Conservation (phyloP, 805 yeast species). For the Kodamaea laetipori region DNA sequence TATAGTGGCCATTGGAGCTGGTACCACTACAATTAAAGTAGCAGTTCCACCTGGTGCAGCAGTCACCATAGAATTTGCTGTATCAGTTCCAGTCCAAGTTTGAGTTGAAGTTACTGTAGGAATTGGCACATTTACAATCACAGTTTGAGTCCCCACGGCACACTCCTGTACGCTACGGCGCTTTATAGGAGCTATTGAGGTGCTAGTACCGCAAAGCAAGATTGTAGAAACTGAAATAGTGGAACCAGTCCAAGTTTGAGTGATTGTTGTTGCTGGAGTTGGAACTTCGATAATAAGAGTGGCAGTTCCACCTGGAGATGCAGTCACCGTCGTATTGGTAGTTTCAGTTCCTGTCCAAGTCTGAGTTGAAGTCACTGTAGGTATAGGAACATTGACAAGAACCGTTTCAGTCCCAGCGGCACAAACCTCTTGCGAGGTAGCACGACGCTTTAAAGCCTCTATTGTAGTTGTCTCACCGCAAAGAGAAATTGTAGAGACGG, state of each 20-base stretch:
- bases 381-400: constrained; percentile 16
- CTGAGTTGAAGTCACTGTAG: constrained; percentile 7
- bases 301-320: constrained; percentile 15
- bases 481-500: constrained; percentile 4
- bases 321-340: background rate
- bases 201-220: constrained; percentile 13
- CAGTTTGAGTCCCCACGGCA: constrained; percentile 14
- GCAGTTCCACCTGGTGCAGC: constrained; percentile 10
- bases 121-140: constrained; percentile 11
- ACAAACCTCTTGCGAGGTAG: no score
- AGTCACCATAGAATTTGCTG: constrained; percentile 4
- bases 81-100: constrained; percentile 4
- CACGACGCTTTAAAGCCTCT: background rate
- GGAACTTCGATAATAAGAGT: constrained; percentile 18
- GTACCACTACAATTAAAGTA: constrained; percentile 14
- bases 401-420: constrained; percentile 15
- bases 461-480: constrained; percentile 5
- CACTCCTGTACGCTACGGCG: constrained; percentile 1
- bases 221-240: constrained; percentile 9
- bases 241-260: constrained; percentile 19
- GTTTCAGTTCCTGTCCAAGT: background rate
- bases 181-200: no score
- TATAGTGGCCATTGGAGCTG: constrained; percentile 14
- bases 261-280: constrained; percentile 14
- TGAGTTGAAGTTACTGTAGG: constrained; percentile 5